Percentiles rank a stretch among this genome's conserved stretches.
Evolutionary conservation across 73 alveolate genomes (phyloP).

Genomic region (Breviolum minutum): DNA sequence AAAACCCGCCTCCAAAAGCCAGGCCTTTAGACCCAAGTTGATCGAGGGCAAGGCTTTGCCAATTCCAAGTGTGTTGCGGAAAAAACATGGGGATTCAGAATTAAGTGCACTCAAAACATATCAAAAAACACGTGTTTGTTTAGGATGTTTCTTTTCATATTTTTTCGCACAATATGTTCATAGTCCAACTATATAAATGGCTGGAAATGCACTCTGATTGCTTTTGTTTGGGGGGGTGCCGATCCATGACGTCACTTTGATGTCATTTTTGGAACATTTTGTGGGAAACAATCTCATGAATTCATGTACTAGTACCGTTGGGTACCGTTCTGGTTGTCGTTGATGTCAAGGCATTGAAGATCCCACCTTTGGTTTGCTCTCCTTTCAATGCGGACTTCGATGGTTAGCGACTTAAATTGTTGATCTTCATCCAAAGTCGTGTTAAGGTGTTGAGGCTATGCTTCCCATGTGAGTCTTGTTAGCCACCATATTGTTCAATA

Average conservation of each 20-base stretch:
- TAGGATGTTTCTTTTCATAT: too few relatives aligned
- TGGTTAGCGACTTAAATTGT: not conserved
- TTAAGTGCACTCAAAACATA: not conserved
- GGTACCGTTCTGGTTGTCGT: not conserved
- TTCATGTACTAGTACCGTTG: not conserved
- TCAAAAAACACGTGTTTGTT: not conserved
- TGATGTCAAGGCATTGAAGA: conserved; percentile 55
- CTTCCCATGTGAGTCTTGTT: not conserved
- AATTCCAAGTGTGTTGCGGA: not conserved
- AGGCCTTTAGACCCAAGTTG: conserved; percentile 53
- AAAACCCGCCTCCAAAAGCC: not conserved
- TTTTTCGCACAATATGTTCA: too few relatives aligned
- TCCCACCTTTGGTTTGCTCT: conserved; percentile 70
- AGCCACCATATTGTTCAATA: not conserved
- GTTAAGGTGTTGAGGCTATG: not conserved
- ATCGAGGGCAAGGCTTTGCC: conserved; percentile 34
- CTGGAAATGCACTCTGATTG: not conserved
- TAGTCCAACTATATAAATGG: not conserved
- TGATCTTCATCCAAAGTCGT: not conserved
- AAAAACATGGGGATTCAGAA: not conserved
- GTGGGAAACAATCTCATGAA: too few relatives aligned
- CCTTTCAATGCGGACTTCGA: conserved; percentile 95
- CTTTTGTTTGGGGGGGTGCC: not conserved
- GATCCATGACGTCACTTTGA: too few relatives aligned
- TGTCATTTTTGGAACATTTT: too few relatives aligned